phyloP scores from a whole-genome alignment of 805 yeast species.

The Debaryomyces maramus region DNA sequence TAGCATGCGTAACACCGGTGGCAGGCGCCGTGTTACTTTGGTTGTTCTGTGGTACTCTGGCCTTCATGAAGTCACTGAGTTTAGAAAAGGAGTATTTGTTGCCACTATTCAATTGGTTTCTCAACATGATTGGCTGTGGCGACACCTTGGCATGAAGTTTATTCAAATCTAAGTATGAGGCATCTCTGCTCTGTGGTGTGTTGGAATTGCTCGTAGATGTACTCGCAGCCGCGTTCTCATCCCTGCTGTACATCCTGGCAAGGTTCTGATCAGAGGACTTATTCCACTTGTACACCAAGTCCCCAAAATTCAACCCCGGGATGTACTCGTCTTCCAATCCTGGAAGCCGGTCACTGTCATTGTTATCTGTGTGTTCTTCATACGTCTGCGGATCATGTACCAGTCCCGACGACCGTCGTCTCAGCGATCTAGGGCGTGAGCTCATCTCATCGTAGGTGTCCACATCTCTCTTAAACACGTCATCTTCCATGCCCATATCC shows the following conservation, averaged over 20 bases:
- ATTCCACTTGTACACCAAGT: conserved; percentile 50
- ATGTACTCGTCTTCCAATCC: conserved; percentile 78
- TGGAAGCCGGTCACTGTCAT: conserved; percentile 23
- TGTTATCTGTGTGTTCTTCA: conserved; percentile 29
- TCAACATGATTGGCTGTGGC: conserved; percentile 39
- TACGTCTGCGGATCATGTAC: conserved; percentile 7
- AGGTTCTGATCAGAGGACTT: conserved; percentile 17
- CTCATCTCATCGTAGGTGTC: conserved; percentile 55
- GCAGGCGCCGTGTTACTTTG: conserved; percentile 2
- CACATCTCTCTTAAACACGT: conserved; percentile 57
- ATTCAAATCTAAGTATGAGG: conserved; percentile 42
- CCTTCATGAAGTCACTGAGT: conserved; percentile 23
- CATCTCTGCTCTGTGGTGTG: conserved; percentile 33
- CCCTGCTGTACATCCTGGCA: conserved; percentile 1
- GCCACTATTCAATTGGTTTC: conserved; percentile 9
- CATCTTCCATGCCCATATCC: conserved; percentile 65
- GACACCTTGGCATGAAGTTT: conserved; percentile 44
- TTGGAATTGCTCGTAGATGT: conserved; percentile 19
- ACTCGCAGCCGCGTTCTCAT: conserved; percentile 6
- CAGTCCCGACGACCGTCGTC: conserved; percentile 16
- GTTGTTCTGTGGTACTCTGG: conserved; percentile 14
- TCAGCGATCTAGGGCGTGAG: conserved; percentile 39
- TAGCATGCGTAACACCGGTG: conserved; percentile 1
- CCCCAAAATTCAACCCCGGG: conserved; percentile 65
- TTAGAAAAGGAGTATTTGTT: conserved; percentile 19